Evolutionary conservation across 306 rosid genomes (phyloP).

Genomic region (Prunus fruticosa): DNA sequence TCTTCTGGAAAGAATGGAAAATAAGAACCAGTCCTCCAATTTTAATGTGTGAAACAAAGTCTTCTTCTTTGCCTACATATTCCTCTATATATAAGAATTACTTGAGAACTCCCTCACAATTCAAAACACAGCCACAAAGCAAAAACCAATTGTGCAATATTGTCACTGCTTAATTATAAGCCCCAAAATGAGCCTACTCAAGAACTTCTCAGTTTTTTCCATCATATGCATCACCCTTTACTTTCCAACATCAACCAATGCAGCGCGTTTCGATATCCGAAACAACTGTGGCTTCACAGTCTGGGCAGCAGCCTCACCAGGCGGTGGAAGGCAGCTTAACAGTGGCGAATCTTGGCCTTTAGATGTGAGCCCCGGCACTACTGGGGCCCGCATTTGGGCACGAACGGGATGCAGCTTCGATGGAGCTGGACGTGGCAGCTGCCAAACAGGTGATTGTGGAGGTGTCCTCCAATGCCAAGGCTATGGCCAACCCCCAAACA

Average conservation of each 20-base stretch:
- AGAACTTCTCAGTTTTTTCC: neutral
- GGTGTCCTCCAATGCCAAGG: slow-evolving; percentile 21
- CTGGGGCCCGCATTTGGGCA: slow-evolving; percentile 6
- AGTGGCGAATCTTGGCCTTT: slow-evolving; percentile 3
- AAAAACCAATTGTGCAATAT: no score
- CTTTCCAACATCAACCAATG: slow-evolving; percentile 8
- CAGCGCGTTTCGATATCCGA: slow-evolving; percentile 24
- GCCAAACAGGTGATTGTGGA: slow-evolving; percentile 32
- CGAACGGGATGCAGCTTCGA: slow-evolving; percentile 22
- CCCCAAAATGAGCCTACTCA: neutral
- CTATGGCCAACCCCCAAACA: slow-evolving; percentile 24
- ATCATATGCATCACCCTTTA: neutral
- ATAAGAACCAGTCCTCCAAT: no score
- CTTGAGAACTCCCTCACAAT: no score
- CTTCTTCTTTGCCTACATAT: no score
- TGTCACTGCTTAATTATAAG: no score
- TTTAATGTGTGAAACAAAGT: no score
- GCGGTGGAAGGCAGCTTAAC: slow-evolving; percentile 16
- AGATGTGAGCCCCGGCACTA: neutral
- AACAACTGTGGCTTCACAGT: slow-evolving; percentile 22
- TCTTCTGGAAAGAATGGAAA: no score
- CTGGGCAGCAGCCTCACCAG: slow-evolving; percentile 20
- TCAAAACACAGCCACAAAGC: no score
- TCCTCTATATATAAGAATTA: no score
- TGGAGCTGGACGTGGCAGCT: neutral